Percentiles rank a stretch among this genome's conserved stretches.
Conservation (phyloP, 345 rosid genomes). For the Populus euphratica region DNA sequence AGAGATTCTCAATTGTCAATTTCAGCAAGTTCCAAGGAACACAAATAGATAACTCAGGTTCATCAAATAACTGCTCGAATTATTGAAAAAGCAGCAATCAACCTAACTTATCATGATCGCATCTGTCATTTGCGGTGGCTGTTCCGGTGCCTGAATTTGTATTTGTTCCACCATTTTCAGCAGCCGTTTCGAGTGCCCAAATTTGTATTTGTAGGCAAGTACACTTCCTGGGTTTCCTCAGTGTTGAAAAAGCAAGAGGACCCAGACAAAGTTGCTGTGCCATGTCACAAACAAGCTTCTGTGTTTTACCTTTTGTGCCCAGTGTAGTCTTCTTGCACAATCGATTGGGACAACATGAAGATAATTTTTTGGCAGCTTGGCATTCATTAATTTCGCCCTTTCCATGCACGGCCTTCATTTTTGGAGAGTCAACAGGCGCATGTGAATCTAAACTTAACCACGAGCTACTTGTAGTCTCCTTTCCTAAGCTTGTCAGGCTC, state of each 20-base stretch:
- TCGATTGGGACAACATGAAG: constrained; percentile 38
- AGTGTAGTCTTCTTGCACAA: constrained; percentile 42
- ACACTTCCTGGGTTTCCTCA: constrained; percentile 54
- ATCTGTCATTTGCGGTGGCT: constrained; percentile 25
- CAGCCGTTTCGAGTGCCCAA: constrained; percentile 25
- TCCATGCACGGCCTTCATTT: constrained; percentile 30
- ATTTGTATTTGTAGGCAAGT: constrained; percentile 34
- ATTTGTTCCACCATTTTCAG: constrained; percentile 31
- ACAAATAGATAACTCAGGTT: background rate
- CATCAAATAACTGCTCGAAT: background rate
- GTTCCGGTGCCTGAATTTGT: constrained; percentile 28
- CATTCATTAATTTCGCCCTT: constrained; percentile 23
- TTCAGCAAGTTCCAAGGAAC: background rate
- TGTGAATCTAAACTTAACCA: constrained; percentile 78
- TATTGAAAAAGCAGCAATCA: constrained; percentile 3
- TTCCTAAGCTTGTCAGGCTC: constrained; percentile 32
- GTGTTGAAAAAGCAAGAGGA: constrained; percentile 37
- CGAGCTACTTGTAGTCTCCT: constrained; percentile 45
- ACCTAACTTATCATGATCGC: constrained; percentile 12
- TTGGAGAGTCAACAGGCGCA: constrained; percentile 28
- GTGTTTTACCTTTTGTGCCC: constrained; percentile 22
- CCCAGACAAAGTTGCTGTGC: constrained; percentile 47
- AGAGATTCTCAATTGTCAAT: background rate
- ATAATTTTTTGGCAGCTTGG: constrained; percentile 19
- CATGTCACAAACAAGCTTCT: constrained; percentile 37